Conservation (phyloP, 177 flowering plant species). For the Telopea speciosissima region DNA sequence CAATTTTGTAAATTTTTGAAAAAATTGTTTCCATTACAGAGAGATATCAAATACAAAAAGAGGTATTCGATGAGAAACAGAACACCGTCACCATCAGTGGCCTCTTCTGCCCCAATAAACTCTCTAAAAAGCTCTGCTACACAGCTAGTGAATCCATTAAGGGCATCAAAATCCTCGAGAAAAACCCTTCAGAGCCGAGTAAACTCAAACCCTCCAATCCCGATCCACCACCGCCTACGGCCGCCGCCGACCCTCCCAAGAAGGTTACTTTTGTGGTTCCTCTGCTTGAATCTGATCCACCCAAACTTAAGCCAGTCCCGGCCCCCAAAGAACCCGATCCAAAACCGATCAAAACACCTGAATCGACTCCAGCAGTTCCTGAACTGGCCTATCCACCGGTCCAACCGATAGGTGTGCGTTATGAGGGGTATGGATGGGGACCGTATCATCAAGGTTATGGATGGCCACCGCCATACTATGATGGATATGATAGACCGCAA, state of each 20-base stretch:
- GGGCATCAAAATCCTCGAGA: constrained; percentile 22
- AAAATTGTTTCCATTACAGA: too few species aligned
- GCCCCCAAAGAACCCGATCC: constrained; percentile 8
- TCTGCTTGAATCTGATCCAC: too few species aligned
- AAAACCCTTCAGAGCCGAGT: constrained; percentile 5
- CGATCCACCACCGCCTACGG: background rate
- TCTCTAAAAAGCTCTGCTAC: constrained; percentile 27
- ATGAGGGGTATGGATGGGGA: too few species aligned
- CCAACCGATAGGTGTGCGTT: background rate
- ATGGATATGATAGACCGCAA: constrained; percentile 8
- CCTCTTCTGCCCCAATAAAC: constrained; percentile 32
- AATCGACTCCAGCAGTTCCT: background rate
- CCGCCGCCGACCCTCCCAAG: too few species aligned
- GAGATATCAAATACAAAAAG: constrained; percentile 32
- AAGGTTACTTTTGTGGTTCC: too few species aligned
- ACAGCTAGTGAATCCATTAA: constrained; percentile 31
- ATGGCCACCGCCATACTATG: background rate
- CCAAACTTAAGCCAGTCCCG: background rate
- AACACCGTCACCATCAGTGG: constrained; percentile 35
- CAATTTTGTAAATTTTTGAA: too few species aligned
- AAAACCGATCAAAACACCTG: constrained; percentile 2
- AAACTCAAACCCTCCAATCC: constrained; percentile 7
- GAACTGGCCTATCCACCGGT: background rate
- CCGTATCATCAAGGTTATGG: too few species aligned
- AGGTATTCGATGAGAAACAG: constrained; percentile 26